A percentile compares a stretch with the other conserved stretches of the same genome.
phyloP scores from a whole-genome alignment of 2,329 filamentous ascomycete species.

The Hymenoscyphus fructigenus region DNA sequence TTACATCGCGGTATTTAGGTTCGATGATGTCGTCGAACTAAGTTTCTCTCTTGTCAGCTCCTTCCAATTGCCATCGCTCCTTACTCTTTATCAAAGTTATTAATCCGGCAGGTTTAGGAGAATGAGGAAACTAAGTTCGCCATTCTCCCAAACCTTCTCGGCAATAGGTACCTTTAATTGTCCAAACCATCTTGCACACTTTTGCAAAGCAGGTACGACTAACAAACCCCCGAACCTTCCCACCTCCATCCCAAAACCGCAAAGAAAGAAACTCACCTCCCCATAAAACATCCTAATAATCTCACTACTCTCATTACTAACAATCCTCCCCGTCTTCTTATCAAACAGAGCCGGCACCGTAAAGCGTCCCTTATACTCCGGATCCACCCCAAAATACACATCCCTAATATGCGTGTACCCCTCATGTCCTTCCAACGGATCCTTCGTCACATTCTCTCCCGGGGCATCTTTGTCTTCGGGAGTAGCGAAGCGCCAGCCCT shows the following conservation, averaged over 20 bases:
- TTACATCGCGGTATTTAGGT: constrained; percentile 56
- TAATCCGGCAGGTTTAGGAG: too few relatives aligned
- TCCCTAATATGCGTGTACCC: constrained; percentile 66
- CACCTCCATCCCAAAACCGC: too few relatives aligned
- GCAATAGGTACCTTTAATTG: too few relatives aligned
- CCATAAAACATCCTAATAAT: constrained; percentile 82
- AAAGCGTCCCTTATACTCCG: constrained; percentile 66
- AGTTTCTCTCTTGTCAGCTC: constrained; percentile 38
- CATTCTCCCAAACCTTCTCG: too few relatives aligned
- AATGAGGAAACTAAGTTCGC: too few relatives aligned
- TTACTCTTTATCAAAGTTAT: too few relatives aligned
- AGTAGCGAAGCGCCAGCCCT: constrained; percentile 67
- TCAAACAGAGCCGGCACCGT: constrained; percentile 70
- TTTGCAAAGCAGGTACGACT: too few relatives aligned
- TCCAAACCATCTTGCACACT: too few relatives aligned
- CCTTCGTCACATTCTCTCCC: constrained; percentile 63
- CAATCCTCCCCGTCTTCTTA: constrained; percentile 64
- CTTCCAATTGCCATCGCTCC: too few relatives aligned
- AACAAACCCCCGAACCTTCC: too few relatives aligned
- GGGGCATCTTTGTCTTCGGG: constrained; percentile 54
- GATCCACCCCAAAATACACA: constrained; percentile 65
- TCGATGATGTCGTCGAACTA: constrained; percentile 73
- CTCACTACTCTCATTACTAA: constrained; percentile 81
- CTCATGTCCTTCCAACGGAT: constrained; percentile 59
- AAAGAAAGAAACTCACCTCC: constrained; percentile 57